phyloP scores from a whole-genome alignment of 805 yeast genomes.

The Wickerhamiella occidentalis region DNA sequence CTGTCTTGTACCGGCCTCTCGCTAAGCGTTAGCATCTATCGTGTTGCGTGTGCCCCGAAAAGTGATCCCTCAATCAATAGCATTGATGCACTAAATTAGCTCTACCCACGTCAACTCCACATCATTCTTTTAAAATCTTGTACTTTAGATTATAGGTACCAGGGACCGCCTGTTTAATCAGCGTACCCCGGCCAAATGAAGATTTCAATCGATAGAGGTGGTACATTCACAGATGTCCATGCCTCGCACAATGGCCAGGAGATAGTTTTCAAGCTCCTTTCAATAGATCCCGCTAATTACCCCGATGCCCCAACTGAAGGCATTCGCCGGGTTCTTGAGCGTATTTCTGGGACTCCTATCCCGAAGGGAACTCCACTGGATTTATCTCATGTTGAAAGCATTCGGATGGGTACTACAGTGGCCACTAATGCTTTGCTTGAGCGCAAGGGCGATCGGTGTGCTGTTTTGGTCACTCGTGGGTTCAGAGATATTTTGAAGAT shows the following conservation, averaged over 20 bases:
- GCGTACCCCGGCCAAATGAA: slow-evolving; percentile 10
- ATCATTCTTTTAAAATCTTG: too few relatives aligned
- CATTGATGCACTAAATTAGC: too few relatives aligned
- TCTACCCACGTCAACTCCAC: too few relatives aligned
- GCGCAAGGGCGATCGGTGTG: slow-evolving; percentile 82
- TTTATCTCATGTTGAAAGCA: slow-evolving; percentile 40
- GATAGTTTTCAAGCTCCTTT: slow-evolving; percentile 61
- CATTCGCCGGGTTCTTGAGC: slow-evolving; percentile 62
- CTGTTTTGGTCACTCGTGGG: slow-evolving; percentile 76
- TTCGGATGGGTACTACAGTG: slow-evolving; percentile 88
- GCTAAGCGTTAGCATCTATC: too few relatives aligned
- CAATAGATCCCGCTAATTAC: slow-evolving; percentile 82
- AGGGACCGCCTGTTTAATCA: too few relatives aligned
- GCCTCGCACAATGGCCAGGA: slow-evolving; percentile 44
- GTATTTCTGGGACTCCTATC: slow-evolving; percentile 39
- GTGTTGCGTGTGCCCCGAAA: too few relatives aligned
- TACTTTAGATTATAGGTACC: too few relatives aligned
- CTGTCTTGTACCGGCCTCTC: too few relatives aligned
- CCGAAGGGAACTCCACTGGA: slow-evolving; percentile 52
- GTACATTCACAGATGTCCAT: slow-evolving; percentile 79
- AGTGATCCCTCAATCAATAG: too few relatives aligned
- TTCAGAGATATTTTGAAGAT: slow-evolving; percentile 70
- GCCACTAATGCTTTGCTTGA: slow-evolving; percentile 93
- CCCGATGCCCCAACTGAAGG: slow-evolving; percentile 90
- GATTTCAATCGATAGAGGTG: slow-evolving; percentile 46